A percentile compares a stretch with the other conserved stretches of the same genome.
These are phyloP conservation scores for Epichloe amarillans DNA, from an alignment of 2,329 filamentous ascomycete genomes.

Conservation along the genomic window DNA sequence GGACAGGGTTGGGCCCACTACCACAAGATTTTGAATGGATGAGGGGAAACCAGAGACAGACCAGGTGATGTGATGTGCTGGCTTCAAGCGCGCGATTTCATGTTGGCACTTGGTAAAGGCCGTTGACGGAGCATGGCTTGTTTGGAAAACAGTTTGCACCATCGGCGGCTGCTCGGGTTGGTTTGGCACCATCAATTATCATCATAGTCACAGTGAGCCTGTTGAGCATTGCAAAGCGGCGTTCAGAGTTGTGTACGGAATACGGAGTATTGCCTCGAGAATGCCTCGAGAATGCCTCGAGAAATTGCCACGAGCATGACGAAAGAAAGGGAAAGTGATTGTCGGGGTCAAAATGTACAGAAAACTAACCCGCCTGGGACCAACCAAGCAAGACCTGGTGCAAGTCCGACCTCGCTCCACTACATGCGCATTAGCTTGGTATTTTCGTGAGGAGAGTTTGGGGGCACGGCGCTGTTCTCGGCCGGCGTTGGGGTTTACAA, in stretches of 20 bases:
- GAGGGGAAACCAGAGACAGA: neutral
- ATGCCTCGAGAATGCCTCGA: no score
- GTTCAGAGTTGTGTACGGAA: no score
- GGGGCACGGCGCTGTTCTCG: no score
- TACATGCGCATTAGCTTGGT: neutral
- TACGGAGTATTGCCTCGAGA: no score
- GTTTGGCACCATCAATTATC: no score
- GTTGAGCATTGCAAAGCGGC: no score
- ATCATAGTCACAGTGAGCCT: no score
- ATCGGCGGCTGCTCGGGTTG: neutral
- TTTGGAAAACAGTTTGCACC: neutral
- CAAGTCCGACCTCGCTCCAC: constrained; percentile 5
- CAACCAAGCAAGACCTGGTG: neutral
- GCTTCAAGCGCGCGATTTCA: neutral
- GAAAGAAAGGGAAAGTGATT: no score
- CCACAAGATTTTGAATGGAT: neutral
- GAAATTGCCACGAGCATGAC: no score
- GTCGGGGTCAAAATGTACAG: no score
- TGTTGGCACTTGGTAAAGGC: neutral
- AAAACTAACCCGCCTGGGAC: neutral
- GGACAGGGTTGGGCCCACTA: neutral
- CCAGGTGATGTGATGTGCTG: constrained; percentile 1
- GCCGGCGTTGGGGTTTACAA: neutral
- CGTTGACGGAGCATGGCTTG: neutral
- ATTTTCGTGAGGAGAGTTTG: neutral